Evolutionary conservation across 75 land plant genomes (phyloP), one percentile per base, ranked within the genome.

Genomic region (Adiantum capillusveneris): DNA sequence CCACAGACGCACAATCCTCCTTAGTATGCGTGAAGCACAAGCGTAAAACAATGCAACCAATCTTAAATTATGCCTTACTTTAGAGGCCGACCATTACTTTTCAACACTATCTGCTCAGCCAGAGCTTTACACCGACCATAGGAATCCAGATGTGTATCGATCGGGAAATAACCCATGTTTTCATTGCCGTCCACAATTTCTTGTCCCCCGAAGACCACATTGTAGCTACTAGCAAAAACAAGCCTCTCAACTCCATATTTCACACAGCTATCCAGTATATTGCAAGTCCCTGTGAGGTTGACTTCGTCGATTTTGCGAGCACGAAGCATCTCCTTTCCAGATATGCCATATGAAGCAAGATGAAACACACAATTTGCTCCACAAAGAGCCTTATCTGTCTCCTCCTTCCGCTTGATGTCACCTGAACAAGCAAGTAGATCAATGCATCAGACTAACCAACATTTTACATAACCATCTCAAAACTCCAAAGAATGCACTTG

Each of bases 301-400:
- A 83, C 82, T 74, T 80, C 75, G 61, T 91, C 97, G 36, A 78
- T 79, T 9, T 69, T 78, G 1, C 86, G 62, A 20, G 79, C 72
- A 58, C 82, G 93, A 25, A 91, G 84, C 93, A 87, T 87, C 70
- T 87, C 85, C 69, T 91, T 91, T 20, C 97, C 97, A 7, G 86
- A 87, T 81, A 82, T 77, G 25, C 97, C 97, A 67, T 57, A 82
- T 1, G 97, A 81, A 37, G 97, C 97, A 31, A 87, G 72, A 37
- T 91, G 97, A 72, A 91, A 91, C 25, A 91, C 97, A 69, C 97
- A 91, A 62, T 91, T 73, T 0, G 70, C 88, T 21, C 88, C 93
- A 12, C 62, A 68, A 25, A 87, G 31, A 24, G 84, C 88, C 54
- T 71, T 79, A 48, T 78, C 80, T n/a, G 84, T 84, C 68, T 84